A percentile compares a stretch with the other conserved stretches of the same genome.
These are phyloP conservation scores for Cicer cuneatum DNA, from an alignment of 306 rosid species.

Conservation along the genomic window DNA sequence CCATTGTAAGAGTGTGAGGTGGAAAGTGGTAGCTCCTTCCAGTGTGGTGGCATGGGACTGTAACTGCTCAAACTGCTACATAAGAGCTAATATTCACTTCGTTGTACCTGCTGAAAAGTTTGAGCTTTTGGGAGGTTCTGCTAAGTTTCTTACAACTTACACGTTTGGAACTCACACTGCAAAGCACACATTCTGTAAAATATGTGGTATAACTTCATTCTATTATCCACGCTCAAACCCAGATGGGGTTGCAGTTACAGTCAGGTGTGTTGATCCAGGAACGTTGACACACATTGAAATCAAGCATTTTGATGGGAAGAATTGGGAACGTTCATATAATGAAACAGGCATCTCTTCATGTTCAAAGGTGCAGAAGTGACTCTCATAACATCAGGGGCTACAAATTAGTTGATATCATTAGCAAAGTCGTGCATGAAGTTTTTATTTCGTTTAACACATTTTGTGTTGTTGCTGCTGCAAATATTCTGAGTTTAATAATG, in stretches of 20 bases:
- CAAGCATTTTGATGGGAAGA: constrained; percentile 67
- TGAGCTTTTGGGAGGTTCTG: constrained; percentile 69
- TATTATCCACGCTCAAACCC: constrained; percentile 86
- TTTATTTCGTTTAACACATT: not conserved
- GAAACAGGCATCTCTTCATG: constrained; percentile 51
- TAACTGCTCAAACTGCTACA: constrained; percentile 77
- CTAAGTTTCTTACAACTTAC: constrained; percentile 71
- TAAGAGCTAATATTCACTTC: constrained; percentile 73
- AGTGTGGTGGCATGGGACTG: constrained; percentile 80
- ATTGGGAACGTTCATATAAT: constrained; percentile 61
- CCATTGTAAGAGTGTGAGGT: constrained; percentile 81
- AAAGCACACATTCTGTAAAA: constrained; percentile 82
- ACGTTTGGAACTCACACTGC: constrained; percentile 82
- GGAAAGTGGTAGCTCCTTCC: constrained; percentile 69
- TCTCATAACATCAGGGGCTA: not conserved
- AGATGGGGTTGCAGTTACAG: constrained; percentile 78
- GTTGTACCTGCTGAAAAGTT: constrained; percentile 65
- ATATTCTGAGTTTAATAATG: constrained; percentile 17
- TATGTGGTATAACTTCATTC: constrained; percentile 90
- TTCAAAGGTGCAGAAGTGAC: constrained; percentile 57
- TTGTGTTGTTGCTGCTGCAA: constrained; percentile 2
- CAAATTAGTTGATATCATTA: constrained; percentile 6
- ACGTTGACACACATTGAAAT: constrained; percentile 65
- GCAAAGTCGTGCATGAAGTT: constrained; percentile 6
- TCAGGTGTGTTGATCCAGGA: constrained; percentile 84